Percentiles rank a stretch among this genome's conserved stretches.
phyloP scores from a whole-genome alignment of 345 rosid genomes.

The Eucalyptus tenuipes region DNA sequence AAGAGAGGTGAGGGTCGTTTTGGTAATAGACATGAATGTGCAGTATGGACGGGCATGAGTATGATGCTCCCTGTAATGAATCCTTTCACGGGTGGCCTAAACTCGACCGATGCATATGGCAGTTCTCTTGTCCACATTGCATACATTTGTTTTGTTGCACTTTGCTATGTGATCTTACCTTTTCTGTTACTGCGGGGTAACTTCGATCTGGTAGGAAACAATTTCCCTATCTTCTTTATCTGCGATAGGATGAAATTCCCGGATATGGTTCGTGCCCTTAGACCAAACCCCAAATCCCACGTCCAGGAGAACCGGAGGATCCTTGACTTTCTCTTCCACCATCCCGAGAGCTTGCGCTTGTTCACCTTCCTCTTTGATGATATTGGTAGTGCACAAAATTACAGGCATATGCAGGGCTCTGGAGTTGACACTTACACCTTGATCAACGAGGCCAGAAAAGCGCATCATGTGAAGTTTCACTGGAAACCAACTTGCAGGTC shows the following conservation, averaged over 20 bases:
- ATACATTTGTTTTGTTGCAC: neutral
- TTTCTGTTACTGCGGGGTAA: conserved; percentile 42
- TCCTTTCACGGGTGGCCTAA: too few relatives aligned
- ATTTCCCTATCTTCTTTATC: conserved; percentile 36
- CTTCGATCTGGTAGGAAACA: conserved; percentile 94
- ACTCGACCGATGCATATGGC: neutral
- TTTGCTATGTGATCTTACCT: neutral
- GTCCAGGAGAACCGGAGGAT: conserved; percentile 51
- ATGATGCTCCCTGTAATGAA: too few relatives aligned
- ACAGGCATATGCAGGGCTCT: conserved; percentile 86
- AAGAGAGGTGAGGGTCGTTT: neutral
- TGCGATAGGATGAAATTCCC: conserved; percentile 66
- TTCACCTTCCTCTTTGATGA: conserved; percentile 84
- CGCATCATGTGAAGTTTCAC: conserved; percentile 77
- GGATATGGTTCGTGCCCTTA: conserved; percentile 74
- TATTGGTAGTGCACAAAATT: conserved; percentile 80
- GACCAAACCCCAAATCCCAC: conserved; percentile 90
- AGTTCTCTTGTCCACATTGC: neutral
- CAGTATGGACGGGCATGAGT: too few relatives aligned
- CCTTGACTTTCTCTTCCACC: conserved; percentile 80
- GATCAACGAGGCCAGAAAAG: conserved; percentile 80
- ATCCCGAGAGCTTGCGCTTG: conserved; percentile 88
- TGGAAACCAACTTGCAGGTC: conserved; percentile 85
- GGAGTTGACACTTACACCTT: conserved; percentile 83
- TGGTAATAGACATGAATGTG: too few relatives aligned